phyloP scores from a whole-genome alignment of 495 filamentous ascomycete species.

The Aspergillus nidulans region DNA sequence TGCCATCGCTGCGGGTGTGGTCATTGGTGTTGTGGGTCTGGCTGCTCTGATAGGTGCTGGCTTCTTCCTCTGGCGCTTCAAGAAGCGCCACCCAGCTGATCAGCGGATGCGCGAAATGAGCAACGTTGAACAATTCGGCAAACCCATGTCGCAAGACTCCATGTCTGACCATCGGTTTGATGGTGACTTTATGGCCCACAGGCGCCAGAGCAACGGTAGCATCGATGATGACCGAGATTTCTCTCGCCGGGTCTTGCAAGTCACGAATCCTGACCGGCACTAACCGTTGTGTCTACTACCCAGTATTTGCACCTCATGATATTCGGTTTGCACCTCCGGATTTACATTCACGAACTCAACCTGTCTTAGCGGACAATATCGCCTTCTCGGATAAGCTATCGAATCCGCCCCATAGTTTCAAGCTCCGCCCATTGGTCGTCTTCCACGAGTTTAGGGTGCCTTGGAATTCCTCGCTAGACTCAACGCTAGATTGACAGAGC shows the following conservation, averaged over 20 bases:
- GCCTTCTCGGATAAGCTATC: not conserved
- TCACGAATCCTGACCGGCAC: conserved; percentile 47
- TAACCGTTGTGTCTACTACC: conserved; percentile 10
- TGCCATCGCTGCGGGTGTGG: conserved; percentile 83
- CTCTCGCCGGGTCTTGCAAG: conserved; percentile 88
- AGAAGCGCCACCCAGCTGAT: conserved; percentile 67
- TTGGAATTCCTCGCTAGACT: not conserved
- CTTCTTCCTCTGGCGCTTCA: conserved; percentile 72
- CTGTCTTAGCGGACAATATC: conserved; percentile 9
- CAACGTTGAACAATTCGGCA: conserved; percentile 63
- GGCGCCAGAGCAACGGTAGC: conserved; percentile 91
- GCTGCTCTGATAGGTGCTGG: conserved; percentile 59
- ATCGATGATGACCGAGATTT: conserved; percentile 98
- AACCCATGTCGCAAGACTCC: conserved; percentile 53
- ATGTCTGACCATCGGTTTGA: conserved; percentile 83
- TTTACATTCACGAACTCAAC: conserved; percentile 8
- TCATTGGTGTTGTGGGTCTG: conserved; percentile 74
- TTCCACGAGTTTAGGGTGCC: not conserved
- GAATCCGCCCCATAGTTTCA: not conserved
- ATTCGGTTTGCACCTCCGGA: conserved; percentile 7
- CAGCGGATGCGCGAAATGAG: conserved; percentile 75
- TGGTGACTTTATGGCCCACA: conserved; percentile 74
- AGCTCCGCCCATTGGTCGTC: not conserved
- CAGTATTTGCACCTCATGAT: conserved; percentile 2
- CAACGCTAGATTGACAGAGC: not conserved